Percentiles rank a stretch among this genome's conserved stretches.
These are phyloP conservation scores for Truncatella angustata DNA, from an alignment of 2,329 filamentous ascomycete species.

Conservation along the genomic window DNA sequence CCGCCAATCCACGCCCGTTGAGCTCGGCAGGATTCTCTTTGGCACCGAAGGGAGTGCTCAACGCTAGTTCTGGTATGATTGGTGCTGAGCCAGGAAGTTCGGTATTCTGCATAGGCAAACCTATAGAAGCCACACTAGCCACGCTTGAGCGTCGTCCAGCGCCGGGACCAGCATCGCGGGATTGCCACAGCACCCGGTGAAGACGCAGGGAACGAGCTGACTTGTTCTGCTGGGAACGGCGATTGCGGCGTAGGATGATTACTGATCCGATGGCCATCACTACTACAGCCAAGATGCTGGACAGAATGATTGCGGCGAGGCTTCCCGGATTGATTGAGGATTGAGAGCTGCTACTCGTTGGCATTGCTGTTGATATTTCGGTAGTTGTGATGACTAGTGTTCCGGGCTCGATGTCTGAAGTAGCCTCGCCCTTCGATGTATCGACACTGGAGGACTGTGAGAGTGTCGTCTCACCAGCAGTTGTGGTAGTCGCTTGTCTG, in stretches of 20 bases:
- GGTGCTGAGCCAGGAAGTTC: neutral
- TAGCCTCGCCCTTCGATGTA: neutral
- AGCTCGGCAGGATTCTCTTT: slow-evolving; percentile 11
- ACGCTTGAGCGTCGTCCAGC: neutral
- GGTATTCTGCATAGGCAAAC: neutral
- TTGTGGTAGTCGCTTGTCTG: neutral
- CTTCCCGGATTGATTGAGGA: slow-evolving; percentile 2
- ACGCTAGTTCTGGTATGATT: neutral
- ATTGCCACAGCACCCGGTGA: neutral
- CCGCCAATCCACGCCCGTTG: neutral
- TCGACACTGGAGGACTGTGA: neutral
- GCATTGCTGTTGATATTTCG: neutral
- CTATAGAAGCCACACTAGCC: neutral
- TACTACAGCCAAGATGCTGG: slow-evolving; percentile 20
- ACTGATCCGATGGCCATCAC: slow-evolving; percentile 15
- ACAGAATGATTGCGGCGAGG: slow-evolving; percentile 20
- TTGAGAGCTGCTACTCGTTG: neutral
- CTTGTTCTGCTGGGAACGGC: neutral
- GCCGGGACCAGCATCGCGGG: neutral
- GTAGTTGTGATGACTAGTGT: neutral
- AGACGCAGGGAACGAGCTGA: neutral
- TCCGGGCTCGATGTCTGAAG: neutral
- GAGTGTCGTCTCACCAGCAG: neutral
- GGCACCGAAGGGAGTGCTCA: neutral
- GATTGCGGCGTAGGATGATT: slow-evolving; percentile 9